Base-by-base conservation (phyloP, 345 rosid species). In the Pugionium cornutum region DNA sequence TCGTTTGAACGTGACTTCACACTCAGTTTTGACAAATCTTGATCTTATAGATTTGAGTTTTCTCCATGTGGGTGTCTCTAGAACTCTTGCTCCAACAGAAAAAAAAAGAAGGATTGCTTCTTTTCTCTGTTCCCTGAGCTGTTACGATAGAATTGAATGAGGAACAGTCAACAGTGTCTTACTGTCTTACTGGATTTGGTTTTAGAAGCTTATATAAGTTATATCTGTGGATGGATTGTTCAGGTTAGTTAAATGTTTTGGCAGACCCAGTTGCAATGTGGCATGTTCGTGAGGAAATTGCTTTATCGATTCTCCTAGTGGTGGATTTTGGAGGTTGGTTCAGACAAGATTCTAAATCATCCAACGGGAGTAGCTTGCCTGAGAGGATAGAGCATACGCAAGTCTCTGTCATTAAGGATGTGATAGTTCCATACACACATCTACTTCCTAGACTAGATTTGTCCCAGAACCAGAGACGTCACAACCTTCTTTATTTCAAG, bases 251-350 rank as follows among this genome's bases (percentile, higher is more conserved):
- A 84, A 85, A 82, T 62, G 79, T 81, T 89, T 88, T 94, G 89
- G 87, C 99, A 94, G 99, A 94, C 97, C 97, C 97, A 4, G 92
- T 90, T 72, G 96, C 97, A 52, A 86, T 90, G 96, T 90, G 99
- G 99, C 99, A 90, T 77, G 86, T 90, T 41, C 80, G 79, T 75
- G 85, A 79, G 34, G 85, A 94, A 81, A 85, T 88, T 69, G 92
- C 96, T 8, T 83, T 86, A 0, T 90, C 99, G 3, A 62, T 86
- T 77, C 88, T 90, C 32, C 82, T 94, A n/a, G 97, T 86, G 57
- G 99, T 94, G 8, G 99, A 94, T 80, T 94, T 94, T 70, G 96
- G 99, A 58, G 97, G 97, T 44, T 94, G 99, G 99, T 83, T 73
- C 54, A 82, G 83, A 83, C 84, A 83, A 48, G 99, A 94, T 79